Evolutionary conservation across 2,329 filamentous ascomycete species (phyloP).

Genomic region (Cordyceps farinosa): DNA sequence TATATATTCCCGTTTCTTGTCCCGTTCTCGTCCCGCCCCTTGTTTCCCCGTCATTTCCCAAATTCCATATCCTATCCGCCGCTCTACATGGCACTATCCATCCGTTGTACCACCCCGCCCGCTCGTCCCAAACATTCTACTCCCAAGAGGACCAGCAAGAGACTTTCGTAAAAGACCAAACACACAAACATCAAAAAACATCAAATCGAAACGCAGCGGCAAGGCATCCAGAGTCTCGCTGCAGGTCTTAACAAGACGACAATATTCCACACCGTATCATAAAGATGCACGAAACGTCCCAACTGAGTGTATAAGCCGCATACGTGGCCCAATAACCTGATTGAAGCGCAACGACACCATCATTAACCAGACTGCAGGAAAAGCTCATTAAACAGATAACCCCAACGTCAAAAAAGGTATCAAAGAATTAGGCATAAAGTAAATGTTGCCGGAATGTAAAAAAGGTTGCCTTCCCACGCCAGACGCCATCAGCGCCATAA

Average conservation of each 20-base stretch:
- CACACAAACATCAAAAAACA: not conserved
- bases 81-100: not conserved
- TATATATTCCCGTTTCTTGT: not conserved
- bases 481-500: conserved; percentile 15
- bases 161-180: not conserved
- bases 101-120: not conserved
- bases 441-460: conserved; percentile 6
- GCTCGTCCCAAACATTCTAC: not conserved
- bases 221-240: not conserved
- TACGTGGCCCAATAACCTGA: not conserved
- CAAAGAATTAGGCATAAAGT: conserved; percentile 13
- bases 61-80: not conserved
- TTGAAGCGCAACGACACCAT: conserved; percentile 4
- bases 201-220: not conserved
- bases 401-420: conserved; percentile 15
- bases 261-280: not conserved
- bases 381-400: conserved; percentile 7
- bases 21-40: not conserved
- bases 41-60: not conserved
- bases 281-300: not conserved
- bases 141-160: not conserved
- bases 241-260: not conserved
- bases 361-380: conserved; percentile 3
- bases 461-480: conserved; percentile 8
- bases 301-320: not conserved